Base-by-base conservation (phyloP, 176 grass and related monocot species). In the Triticum urartu region DNA sequence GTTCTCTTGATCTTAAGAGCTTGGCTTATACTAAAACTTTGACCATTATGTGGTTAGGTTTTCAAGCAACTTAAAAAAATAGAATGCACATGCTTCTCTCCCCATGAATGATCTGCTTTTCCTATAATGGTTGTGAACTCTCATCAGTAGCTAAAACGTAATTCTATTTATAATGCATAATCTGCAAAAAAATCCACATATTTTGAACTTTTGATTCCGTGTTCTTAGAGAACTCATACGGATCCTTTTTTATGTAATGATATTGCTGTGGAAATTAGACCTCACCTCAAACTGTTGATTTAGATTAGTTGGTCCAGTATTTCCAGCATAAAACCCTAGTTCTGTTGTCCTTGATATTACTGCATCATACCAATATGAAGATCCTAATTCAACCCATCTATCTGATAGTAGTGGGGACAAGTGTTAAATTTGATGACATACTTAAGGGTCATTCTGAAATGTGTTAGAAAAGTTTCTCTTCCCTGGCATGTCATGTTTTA, bases 1-100 rank as follows among this genome's bases (percentile, higher is more conserved):
- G 58, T 38, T 65, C 43, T 83, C 78, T 79, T 85, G 77, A 79
- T 86, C 80, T 79, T 85, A 83, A 83, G 42, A 63, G 8, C 83
- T 79, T 84, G 84, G 59, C 67, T 59, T 72, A 79, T 21, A 77
- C 78, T 84, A 82, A 73, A 73, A 63, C 72, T 68, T 84, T 78
- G 50, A 77, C 70, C 62, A 85, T 70, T 77, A 72, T 61, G 54
- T 66, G 78, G 18, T 69, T 12, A 42, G 72, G 64, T 79, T 17
- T 50, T 81, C 38, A 80, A 81, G 81, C 77, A 68, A 81, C 26
- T 76, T 80, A 81, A 81, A 30, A 61, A 68, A 64, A 14, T 18
- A 21, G 7, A 48, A 47, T 69, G 20, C 58, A 68, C 66, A 81
- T 62, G 59, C 56, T 89, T 47, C 78, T 81, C 72, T 90, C 84